Evolutionary conservation across 306 rosid species (phyloP).

Genomic region (Sechiopsis laciniata): DNA sequence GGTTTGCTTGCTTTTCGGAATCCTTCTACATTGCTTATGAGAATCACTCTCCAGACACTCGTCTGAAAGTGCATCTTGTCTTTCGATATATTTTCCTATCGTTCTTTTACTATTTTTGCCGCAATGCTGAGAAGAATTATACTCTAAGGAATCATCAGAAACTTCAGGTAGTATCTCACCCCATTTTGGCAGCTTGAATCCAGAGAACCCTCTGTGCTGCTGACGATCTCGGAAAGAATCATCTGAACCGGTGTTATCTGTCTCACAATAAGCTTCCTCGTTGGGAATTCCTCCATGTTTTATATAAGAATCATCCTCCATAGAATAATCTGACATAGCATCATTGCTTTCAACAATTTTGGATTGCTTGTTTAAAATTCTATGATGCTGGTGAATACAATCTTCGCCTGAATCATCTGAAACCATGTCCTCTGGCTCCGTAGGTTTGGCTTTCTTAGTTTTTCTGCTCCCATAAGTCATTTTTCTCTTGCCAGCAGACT

Average conservation of each 20-base stretch:
- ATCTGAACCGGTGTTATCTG: slow-evolving; percentile 30
- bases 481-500: slow-evolving; percentile 72
- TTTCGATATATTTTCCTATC: not conserved
- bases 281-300: slow-evolving; percentile 23
- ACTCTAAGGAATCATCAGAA: slow-evolving; percentile 37
- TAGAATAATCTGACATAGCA: slow-evolving; percentile 38
- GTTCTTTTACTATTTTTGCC: slow-evolving; percentile 8
- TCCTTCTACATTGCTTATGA: slow-evolving; percentile 24
- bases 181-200: slow-evolving; percentile 32
- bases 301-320: slow-evolving; percentile 26
- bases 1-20: slow-evolving; percentile 27
- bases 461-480: slow-evolving; percentile 31
- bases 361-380: slow-evolving; percentile 32
- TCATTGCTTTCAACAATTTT: slow-evolving; percentile 26
- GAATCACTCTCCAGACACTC: slow-evolving; percentile 29
- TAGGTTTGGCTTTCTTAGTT: slow-evolving; percentile 47
- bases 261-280: slow-evolving; percentile 23
- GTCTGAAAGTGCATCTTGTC: slow-evolving; percentile 30
- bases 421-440: slow-evolving; percentile 32
- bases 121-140: slow-evolving; percentile 9
- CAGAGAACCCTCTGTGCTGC: slow-evolving; percentile 25
- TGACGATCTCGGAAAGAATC: slow-evolving; percentile 29
- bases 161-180: slow-evolving; percentile 26
- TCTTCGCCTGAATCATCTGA: slow-evolving; percentile 34
- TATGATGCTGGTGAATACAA: slow-evolving; percentile 27